Evolutionary conservation across 768 basidiomycete species (phyloP), one percentile per base, ranked within the genome.

Genomic region (Cubamyces lactineus): DNA sequence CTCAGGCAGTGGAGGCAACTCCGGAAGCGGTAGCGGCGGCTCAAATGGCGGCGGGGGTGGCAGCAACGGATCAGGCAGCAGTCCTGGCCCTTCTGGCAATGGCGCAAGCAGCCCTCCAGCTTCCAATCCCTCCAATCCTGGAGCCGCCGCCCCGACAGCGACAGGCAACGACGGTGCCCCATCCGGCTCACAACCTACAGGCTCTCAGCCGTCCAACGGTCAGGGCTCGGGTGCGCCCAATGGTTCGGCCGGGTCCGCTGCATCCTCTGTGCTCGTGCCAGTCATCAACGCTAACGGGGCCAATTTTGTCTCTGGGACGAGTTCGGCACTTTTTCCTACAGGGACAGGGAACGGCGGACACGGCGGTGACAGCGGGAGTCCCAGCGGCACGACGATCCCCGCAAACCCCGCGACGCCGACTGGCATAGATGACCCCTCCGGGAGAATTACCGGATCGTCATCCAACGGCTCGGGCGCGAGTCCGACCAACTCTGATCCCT

Each of bases 21-120:
- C 17, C 38, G 39, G 48, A 16, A 26, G 57, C 42, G 47, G 56
- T 17, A 50, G 30, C 34, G 41, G 51, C 30, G 49, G 53, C 13
- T 57, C 47, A 17, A 50, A 61, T 28, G 38, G 42, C 23, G 48
- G 62, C 19, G 57, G 54, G 23, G 52, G 53, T 24, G 56, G 53
- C 40, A 70, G 66, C 40, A 63, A 65, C 17, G 52, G 47, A 15
- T 57, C 55, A 34, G 51, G 65, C 30, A 61, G 64, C 24, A 61
- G 55, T 53, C n/a, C 57, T 21, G 41, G 34, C 28, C 23, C 58
- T 17, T 21, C 56, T 15, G 28, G 46, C 24, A 57, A 49, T 39
- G 47, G 30, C 15, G 13, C 50, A 17, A 34, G n/a, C 51, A 53
- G 15, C 49, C 16, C 57, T 12, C 23, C 23, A 21, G 48, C 28